phyloP scores from a whole-genome alignment of 345 rosid species.

The Microcos paniculata region DNA sequence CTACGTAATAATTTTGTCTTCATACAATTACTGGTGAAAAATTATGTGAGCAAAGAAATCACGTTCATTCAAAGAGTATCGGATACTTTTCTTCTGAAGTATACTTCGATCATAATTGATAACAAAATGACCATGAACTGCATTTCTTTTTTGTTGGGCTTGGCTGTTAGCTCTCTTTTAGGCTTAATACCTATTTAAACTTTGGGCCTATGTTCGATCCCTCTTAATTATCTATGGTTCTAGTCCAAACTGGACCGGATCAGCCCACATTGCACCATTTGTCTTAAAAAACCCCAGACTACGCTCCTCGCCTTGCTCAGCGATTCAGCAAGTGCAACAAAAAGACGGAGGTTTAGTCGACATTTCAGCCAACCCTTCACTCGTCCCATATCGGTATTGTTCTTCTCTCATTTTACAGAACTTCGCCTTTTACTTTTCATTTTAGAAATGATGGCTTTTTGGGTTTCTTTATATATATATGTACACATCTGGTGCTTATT shows the following conservation, averaged over 20 bases:
- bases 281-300: neutral
- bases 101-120: too few relatives aligned
- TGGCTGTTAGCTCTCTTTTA: too few relatives aligned
- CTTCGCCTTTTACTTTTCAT: neutral
- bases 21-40: too few relatives aligned
- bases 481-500: neutral
- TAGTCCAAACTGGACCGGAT: neutral
- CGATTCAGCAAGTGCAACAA: neutral
- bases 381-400: neutral
- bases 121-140: too few relatives aligned
- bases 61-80: too few relatives aligned
- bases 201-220: neutral
- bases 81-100: too few relatives aligned
- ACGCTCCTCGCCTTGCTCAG: neutral
- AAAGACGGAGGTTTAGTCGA: neutral
- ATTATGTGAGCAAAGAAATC: too few relatives aligned
- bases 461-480: too few relatives aligned
- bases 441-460: neutral
- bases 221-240: neutral
- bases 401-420: too few relatives aligned
- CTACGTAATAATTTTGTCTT: too few relatives aligned
- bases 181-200: too few relatives aligned
- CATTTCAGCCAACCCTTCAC: neutral
- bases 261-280: neutral
- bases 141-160: too few relatives aligned